Conservation (phyloP, 345 rosid species). For the Hypericum androsaemum region DNA sequence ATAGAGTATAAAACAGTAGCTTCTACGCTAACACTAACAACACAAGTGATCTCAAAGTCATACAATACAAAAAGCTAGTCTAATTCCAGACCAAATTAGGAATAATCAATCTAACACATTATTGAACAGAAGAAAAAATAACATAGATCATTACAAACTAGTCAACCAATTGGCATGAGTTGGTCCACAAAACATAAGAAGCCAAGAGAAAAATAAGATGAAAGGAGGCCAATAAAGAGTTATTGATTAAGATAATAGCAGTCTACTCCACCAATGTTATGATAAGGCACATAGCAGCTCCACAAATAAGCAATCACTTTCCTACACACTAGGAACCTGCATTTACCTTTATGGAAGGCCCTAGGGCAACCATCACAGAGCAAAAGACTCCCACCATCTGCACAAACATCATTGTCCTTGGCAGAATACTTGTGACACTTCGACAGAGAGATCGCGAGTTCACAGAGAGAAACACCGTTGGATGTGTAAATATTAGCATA, state of each 20-base stretch:
- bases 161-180: too few species aligned
- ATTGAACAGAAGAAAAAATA: too few species aligned
- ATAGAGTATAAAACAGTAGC: not conserved
- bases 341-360: constrained; percentile 84
- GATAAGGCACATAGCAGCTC: too few species aligned
- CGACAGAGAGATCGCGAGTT: constrained; percentile 76
- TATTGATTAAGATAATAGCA: too few species aligned
- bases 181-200: too few species aligned
- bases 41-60: not conserved
- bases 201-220: too few species aligned
- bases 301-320: too few species aligned
- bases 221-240: too few species aligned
- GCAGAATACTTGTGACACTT: constrained; percentile 62
- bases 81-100: not conserved
- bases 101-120: too few species aligned
- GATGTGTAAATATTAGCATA: constrained; percentile 26
- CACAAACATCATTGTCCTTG: constrained; percentile 78
- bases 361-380: constrained; percentile 96
- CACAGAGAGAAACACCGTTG: constrained; percentile 96
- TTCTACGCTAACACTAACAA: not conserved
- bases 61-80: not conserved
- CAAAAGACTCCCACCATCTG: constrained; percentile 92
- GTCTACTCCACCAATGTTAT: too few species aligned
- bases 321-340: too few species aligned
- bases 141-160: too few species aligned